Conservation (phyloP, 202 grass and related monocot species). For the Setaria viridis region DNA sequence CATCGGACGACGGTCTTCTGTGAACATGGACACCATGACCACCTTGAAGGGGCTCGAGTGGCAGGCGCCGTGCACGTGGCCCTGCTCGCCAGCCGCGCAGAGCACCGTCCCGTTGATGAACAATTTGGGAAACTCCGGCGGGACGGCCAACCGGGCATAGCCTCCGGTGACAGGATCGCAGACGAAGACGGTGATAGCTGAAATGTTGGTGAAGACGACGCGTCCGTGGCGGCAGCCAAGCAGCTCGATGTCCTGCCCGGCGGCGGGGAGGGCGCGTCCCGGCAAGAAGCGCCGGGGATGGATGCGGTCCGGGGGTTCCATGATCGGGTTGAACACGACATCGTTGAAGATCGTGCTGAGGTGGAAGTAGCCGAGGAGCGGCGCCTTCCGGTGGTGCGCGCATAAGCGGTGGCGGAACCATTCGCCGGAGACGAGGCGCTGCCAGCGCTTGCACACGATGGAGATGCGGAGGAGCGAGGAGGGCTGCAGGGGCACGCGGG, state of each 20-base stretch:
- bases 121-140: too few species aligned
- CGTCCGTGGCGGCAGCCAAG: neutral
- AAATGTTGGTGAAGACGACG: neutral
- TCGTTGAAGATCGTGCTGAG: neutral
- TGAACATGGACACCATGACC: neutral
- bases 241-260: neutral
- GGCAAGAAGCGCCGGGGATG: neutral
- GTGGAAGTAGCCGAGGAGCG: neutral
- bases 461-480: neutral
- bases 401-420: neutral
- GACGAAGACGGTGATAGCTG: neutral
- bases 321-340: neutral
- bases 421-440: neutral
- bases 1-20: too few species aligned
- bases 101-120: neutral
- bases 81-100: slow-evolving; percentile 27
- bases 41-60: neutral
- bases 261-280: neutral
- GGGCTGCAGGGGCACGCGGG: neutral
- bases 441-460: neutral
- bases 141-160: too few species aligned
- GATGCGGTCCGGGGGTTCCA: neutral
- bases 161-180: neutral
- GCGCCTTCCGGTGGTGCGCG: neutral
- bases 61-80: slow-evolving; percentile 52